Evolutionary conservation across 495 filamentous ascomycete species (phyloP).

Genomic region (Chaetomidium leptoderma): DNA sequence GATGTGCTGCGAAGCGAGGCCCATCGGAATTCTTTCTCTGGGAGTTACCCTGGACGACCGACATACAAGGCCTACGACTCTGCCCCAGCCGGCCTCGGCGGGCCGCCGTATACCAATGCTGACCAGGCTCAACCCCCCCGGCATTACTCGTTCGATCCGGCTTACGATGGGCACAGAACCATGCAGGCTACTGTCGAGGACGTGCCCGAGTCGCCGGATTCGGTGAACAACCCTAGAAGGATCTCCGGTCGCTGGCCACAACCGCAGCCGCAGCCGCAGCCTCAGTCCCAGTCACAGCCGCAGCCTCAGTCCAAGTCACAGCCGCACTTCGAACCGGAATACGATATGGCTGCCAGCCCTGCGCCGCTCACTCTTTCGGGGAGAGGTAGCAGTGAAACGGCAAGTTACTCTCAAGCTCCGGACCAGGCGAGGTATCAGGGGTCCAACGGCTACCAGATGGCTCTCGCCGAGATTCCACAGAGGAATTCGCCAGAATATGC

Average conservation of each 20-base stretch:
- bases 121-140: conserved; percentile 37
- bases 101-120: conserved; percentile 27
- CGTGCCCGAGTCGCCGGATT: conserved; percentile 51
- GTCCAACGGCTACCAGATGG: conserved; percentile 18
- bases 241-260: conserved; percentile 35
- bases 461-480: conserved; percentile 4
- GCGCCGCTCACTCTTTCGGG: conserved; percentile 40
- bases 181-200: conserved; percentile 71
- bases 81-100: conserved; percentile 32
- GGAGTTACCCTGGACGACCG: conserved; percentile 45
- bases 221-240: conserved; percentile 41
- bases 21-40: conserved; percentile 40
- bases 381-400: conserved; percentile 2
- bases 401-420: not conserved
- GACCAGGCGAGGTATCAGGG: conserved; percentile 16
- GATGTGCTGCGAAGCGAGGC: conserved; percentile 48
- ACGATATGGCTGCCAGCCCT: conserved; percentile 40
- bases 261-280: conserved; percentile 24
- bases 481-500: conserved; percentile 20
- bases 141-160: conserved; percentile 48
- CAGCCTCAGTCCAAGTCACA: conserved; percentile 31
- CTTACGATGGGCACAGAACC: conserved; percentile 44
- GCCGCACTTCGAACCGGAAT: conserved; percentile 30
- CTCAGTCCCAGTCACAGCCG: conserved; percentile 25
- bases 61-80: conserved; percentile 45